Base-by-base conservation (phyloP, 2,329 filamentous ascomycete genomes). In the Hawksworthiomyces lignivorus region DNA sequence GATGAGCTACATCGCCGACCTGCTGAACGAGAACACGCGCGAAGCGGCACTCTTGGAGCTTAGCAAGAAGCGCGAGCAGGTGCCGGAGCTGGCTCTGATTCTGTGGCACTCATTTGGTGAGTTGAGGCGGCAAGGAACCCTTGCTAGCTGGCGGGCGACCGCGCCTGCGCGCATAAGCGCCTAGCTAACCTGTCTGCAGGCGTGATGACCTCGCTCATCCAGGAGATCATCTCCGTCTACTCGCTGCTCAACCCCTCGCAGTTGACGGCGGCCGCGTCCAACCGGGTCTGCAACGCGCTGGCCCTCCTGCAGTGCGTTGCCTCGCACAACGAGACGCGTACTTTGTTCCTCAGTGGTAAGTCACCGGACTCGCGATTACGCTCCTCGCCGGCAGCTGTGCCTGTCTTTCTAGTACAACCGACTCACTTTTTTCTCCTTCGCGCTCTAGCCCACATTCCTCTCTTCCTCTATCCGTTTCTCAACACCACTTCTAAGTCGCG, bases 141-240 rank as follows among this genome's bases (percentile, higher is more conserved):
- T n/a, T n/a, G n/a, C n/a, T n/a, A n/a, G n/a, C n/a, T n/a, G n/a
- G n/a, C n/a, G n/a, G n/a, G n/a, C n/a, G n/a, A n/a, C n/a, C n/a
- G n/a, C n/a, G n/a, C n/a, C n/a, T n/a, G n/a, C n/a, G n/a, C n/a
- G n/a, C n/a, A n/a, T n/a, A n/a, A n/a, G n/a, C n/a, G n/a, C 12
- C 24, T 26, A 26, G 12, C 24, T 8, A 26, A 12, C 8, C 24
- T 4, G 24, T 24, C 31, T 40, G 17, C 51, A 95, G 88, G 89
- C 56, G 92, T 98, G 57, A 98, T 98, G 92, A 96, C 92, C 34
- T 94, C 88, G 41, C 73, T 98, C 19, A 76, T 97, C 26, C 90
- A 97, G 63, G 92, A 98, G 67, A 98, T 98, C 60, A 98, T 98
- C 59, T 96, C 90, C 10, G 92, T 98, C 42, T 98, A 98, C 61